Percentiles rank a stretch among this genome's conserved stretches.
Conservation (phyloP, 176 grass and related monocot genomes). For the Elaeis guineensis region DNA sequence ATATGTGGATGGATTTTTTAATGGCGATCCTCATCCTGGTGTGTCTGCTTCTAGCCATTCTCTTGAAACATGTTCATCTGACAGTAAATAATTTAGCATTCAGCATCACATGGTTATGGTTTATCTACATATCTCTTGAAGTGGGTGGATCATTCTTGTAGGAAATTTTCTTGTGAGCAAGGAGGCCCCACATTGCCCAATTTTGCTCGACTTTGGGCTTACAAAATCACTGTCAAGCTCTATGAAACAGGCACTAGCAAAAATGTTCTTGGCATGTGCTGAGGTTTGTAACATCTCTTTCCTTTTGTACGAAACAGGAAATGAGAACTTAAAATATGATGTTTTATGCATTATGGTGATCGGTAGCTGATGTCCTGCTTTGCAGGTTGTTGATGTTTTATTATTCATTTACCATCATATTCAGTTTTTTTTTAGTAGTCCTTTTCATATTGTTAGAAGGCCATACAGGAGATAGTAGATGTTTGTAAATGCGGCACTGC, state of each 20-base stretch:
- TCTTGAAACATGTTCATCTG: constrained; percentile 1
- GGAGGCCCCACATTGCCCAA: constrained; percentile 70
- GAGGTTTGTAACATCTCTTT: constrained; percentile 45
- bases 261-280: constrained; percentile 92
- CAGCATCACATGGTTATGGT: not conserved
- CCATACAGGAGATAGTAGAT: too few relatives aligned
- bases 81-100: too few relatives aligned
- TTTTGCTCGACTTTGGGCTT: constrained; percentile 98
- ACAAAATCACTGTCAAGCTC: constrained; percentile 74
- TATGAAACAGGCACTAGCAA: constrained; percentile 83
- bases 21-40: constrained; percentile 98
- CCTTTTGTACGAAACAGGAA: not conserved
- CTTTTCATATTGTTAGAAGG: too few relatives aligned
- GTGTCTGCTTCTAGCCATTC: not conserved
- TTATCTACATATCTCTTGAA: not conserved
- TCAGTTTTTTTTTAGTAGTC: too few relatives aligned
- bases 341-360: too few relatives aligned
- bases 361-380: too few relatives aligned
- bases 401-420: too few relatives aligned
- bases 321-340: too few relatives aligned
- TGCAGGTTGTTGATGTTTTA: too few relatives aligned
- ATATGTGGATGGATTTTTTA: constrained; percentile 95
- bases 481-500: too few relatives aligned
- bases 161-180: constrained; percentile 99
- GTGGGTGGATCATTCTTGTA: constrained; percentile 12